Evolutionary conservation across 2,329 filamentous ascomycete genomes (phyloP), one percentile per base, ranked within the genome.

Genomic region (Apiospora rasikravindrae): DNA sequence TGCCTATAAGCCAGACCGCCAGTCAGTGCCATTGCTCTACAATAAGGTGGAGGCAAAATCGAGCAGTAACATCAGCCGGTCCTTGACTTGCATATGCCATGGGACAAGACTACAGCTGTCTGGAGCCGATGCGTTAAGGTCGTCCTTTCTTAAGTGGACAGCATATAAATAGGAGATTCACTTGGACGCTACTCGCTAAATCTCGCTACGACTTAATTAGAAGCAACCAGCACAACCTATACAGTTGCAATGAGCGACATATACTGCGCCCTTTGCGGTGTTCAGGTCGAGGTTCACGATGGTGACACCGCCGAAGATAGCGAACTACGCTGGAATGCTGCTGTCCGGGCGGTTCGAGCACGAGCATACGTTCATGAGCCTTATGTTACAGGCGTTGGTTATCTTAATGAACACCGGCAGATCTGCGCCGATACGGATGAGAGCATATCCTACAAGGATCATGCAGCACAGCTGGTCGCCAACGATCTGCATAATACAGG

Each of bases 301-400:
- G 73, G 72, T 24, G 64, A 67, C 49, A 69, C 72, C 40, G 49
- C 53, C 24, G 71, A 66, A 37, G 67, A 67, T n/a, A 49, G 69
- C 3, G 40, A 70, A 61, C 71, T 74, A 6, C 74, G 26, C 69
- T 77, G 76, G 74, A 69, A 74, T 26, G 57, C 61, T 37, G 71
- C 74, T 26, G 74, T 76, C 51, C 75, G 76, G 67, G 74, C 73
- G 40, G 71, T 75, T 7, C 70, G 69, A 33, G 70, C 71, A 8
- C 49, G 29, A 7, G 22, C 44, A 22, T 44, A 49, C n/a, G 40
- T 72, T 33, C 67, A 71, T 24, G 70, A 72, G 2, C 70, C 75
- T 14, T 73, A 71, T 51, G 67, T 77, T 19, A 75, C 75, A 7
- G 76, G 76, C 11, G 69, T 76, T 10, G 75, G 76, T 16, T 76